Conservation (phyloP, 768 basidiomycete species). For the Mycena haematopus region DNA sequence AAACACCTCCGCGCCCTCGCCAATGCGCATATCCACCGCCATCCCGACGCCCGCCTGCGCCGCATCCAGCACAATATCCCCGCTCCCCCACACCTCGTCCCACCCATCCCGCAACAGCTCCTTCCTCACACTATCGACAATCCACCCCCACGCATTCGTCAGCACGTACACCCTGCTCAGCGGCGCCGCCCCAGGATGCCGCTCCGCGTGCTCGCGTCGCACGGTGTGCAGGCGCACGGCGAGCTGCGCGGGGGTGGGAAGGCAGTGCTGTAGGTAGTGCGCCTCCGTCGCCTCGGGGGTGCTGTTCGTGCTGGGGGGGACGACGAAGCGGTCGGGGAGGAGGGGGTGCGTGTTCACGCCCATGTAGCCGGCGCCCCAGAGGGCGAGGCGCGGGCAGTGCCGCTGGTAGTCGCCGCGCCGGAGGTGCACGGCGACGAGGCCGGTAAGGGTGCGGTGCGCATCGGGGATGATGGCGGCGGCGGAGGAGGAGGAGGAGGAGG, state of each 20-base stretch:
- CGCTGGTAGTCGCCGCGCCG: constrained; percentile 63
- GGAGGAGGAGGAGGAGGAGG: not conserved
- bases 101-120: constrained; percentile 55
- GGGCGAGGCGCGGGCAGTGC: constrained; percentile 58
- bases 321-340: constrained; percentile 48
- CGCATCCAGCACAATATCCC: constrained; percentile 48
- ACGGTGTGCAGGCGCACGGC: constrained; percentile 45
- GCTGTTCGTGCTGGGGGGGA: constrained; percentile 18
- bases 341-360: constrained; percentile 55
- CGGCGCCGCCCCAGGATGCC: constrained; percentile 30
- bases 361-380: constrained; percentile 52
- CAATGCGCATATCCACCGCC: constrained; percentile 54
- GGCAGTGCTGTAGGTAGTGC: constrained; percentile 51
- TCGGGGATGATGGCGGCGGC: constrained; percentile 7
- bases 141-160: constrained; percentile 57
- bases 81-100: constrained; percentile 51
- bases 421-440: constrained; percentile 60
- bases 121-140: constrained; percentile 44
- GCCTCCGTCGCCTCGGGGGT: constrained; percentile 24
- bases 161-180: constrained; percentile 50
- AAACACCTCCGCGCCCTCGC: constrained; percentile 48
- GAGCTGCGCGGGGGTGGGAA: constrained; percentile 49
- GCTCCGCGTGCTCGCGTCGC: constrained; percentile 38
- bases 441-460: constrained; percentile 38
- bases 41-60: constrained; percentile 46